Evolutionary conservation across 192 early-diverging fungal species (phyloP), one percentile per base, ranked within the genome.

Genomic region (Rhizophlyctis rosea): DNA sequence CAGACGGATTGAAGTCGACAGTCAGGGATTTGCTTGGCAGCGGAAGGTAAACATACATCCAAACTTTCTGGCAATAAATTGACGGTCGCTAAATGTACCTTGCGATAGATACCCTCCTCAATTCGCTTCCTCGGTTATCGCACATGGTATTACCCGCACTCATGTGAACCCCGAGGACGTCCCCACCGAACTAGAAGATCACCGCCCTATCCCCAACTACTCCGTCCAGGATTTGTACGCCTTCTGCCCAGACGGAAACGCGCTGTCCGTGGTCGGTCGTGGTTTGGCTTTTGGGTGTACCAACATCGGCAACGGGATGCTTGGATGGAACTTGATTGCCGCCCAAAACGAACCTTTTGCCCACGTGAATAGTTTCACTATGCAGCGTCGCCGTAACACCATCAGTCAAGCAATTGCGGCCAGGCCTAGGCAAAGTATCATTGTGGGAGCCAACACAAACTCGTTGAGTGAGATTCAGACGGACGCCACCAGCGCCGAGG

Each of bases 281-380:
- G 75, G 67, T 3, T 47, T 65, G n/a, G 68, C 75, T 24, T 76
- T 80, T 62, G 81, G 81, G 1, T 51, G 72, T 34, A 65, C 66
- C 31, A 77, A 82, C 60, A 33, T 82, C 28, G 81, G 81, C 4
- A 82, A 82, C 67, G 73, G 67, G 28, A 75, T 75, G 49, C 47
- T 82, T 36, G 77, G 75, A 0, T 82, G 81, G 81, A 72, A 73
- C 25, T 50, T 82, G 11, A 62, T 80, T 31, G 71, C 71, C 18
- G 51, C 70, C n/a, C 77, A 82, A 62, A 34, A 63, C 3, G 68
- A 70, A 29, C 73, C 70, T 21, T 59, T 69, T 28, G 35, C 54
- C 48, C 69, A 71, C 59, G 64, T 62, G 5, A 36, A 66, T 27
- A 34, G 50, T 11, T 79, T 67, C 28, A 61, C 57, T 2, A 52